phyloP scores from a whole-genome alignment of 495 filamentous ascomycete species.

The Penicillium psychrofluorescens region DNA sequence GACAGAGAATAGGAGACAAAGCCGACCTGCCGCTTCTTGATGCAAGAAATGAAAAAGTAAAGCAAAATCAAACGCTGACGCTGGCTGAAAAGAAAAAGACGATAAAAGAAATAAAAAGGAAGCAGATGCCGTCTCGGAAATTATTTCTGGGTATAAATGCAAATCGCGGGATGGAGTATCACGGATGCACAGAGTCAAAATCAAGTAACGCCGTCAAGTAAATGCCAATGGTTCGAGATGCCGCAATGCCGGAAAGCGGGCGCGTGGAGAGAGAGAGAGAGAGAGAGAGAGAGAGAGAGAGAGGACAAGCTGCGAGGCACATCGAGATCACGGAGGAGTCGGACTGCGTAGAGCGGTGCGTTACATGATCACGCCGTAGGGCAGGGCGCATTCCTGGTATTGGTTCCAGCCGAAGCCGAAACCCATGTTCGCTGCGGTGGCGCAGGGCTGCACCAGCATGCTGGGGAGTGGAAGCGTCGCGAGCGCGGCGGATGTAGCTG shows the following conservation, averaged over 20 bases:
- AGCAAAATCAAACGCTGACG: conserved; percentile 27
- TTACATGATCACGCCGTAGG: conserved; percentile 54
- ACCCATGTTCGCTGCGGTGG: conserved; percentile 51
- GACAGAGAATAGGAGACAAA: conserved; percentile 40
- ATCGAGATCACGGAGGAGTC: conserved; percentile 8
- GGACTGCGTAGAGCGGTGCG: conserved; percentile 2
- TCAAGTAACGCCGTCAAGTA: conserved; percentile 41
- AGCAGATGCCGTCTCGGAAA: conserved; percentile 15
- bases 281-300: background rate
- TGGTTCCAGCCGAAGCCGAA: conserved; percentile 65
- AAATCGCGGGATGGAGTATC: conserved; percentile 42
- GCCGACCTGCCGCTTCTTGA: conserved; percentile 48
- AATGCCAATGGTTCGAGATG: conserved; percentile 37
- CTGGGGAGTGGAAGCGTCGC: conserved; percentile 81
- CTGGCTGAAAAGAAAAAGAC: conserved; percentile 28
- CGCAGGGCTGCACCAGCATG: conserved; percentile 80
- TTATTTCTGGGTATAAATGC: conserved; percentile 32
- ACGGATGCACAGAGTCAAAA: conserved; percentile 36
- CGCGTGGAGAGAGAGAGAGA: background rate
- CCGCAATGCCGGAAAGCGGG: conserved; percentile 1
- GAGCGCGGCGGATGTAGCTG: conserved; percentile 53
- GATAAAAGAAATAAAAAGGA: conserved; percentile 12
- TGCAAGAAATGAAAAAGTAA: conserved; percentile 26
- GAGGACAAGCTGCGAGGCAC: conserved; percentile 1
- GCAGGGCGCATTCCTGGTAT: conserved; percentile 43